A percentile compares a stretch with the other conserved stretches of the same genome.
phyloP scores from a whole-genome alignment of 345 rosid species.

The Gossypium mustelinum region DNA sequence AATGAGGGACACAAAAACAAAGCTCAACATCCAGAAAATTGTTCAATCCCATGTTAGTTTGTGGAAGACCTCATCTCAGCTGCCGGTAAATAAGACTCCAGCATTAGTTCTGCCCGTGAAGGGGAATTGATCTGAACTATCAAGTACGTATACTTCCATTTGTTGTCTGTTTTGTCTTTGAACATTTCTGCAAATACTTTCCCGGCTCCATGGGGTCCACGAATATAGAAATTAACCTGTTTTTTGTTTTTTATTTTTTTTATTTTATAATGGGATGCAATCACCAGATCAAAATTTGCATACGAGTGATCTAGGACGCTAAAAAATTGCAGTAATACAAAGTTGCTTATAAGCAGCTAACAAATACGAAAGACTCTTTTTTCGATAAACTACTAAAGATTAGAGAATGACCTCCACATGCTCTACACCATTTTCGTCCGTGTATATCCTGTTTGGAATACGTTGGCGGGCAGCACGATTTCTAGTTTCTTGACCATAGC shows the following conservation, averaged over 20 bases:
- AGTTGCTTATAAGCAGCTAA: background rate
- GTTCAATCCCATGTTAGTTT: background rate
- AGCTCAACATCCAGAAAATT: slow-evolving; percentile 6
- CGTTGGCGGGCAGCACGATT: slow-evolving; percentile 97
- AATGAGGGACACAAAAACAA: slow-evolving; percentile 7
- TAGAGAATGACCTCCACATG: slow-evolving; percentile 65
- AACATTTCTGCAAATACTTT: slow-evolving; percentile 88
- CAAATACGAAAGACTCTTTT: background rate
- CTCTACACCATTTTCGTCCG: slow-evolving; percentile 95
- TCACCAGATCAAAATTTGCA: background rate
- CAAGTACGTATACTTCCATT: slow-evolving; percentile 85
- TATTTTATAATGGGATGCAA: background rate
- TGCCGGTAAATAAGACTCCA: slow-evolving; percentile 83
- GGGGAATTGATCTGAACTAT: slow-evolving; percentile 77
- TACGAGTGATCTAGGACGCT: background rate
- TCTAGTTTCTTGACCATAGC: slow-evolving; percentile 94
- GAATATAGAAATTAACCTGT: slow-evolving; percentile 74
- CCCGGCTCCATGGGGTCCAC: slow-evolving; percentile 96
- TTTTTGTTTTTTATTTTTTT: background rate
- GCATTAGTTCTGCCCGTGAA: slow-evolving; percentile 57
- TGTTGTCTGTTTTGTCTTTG: slow-evolving; percentile 72
- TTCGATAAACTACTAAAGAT: background rate
- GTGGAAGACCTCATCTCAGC: background rate
- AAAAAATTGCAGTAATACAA: background rate
- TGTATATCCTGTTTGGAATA: slow-evolving; percentile 67